These are phyloP conservation scores for Eucalyptus brandiana DNA, from an alignment of 345 rosid genomes.

Conservation along the genomic window DNA sequence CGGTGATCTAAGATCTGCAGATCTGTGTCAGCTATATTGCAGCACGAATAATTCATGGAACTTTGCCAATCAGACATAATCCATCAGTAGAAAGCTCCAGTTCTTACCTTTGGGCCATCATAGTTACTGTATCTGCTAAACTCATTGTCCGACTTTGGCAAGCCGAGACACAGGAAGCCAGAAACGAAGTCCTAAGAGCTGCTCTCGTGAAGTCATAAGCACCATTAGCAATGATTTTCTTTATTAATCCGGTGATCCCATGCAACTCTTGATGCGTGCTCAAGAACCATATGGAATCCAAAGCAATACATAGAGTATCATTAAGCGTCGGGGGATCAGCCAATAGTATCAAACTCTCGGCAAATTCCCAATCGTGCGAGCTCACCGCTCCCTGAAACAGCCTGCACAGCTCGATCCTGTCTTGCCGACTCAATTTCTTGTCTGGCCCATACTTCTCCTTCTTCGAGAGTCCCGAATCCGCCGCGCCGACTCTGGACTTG, in stretches of 20 bases:
- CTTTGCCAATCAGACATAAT: background rate
- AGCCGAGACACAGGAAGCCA: conserved; percentile 94
- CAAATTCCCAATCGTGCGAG: conserved; percentile 83
- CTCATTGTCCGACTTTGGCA: conserved; percentile 80
- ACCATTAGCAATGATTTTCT: conserved; percentile 64
- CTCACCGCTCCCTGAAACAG: conserved; percentile 74
- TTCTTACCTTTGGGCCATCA: conserved; percentile 87
- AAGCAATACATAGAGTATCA: conserved; percentile 76
- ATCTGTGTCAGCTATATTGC: background rate
- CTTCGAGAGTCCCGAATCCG: conserved; percentile 23
- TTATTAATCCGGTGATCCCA: conserved; percentile 67
- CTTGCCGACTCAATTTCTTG: conserved; percentile 61
- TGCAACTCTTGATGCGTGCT: conserved; percentile 48
- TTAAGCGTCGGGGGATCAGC: conserved; percentile 84
- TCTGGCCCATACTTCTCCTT: conserved; percentile 32
- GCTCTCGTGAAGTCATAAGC: conserved; percentile 97
- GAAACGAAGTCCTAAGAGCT: conserved; percentile 88
- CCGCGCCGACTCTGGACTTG: conserved; percentile 8
- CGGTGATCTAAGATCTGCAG: background rate
- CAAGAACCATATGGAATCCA: conserved; percentile 93
- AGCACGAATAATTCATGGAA: background rate
- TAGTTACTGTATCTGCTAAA: conserved; percentile 77
- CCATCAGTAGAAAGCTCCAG: background rate
- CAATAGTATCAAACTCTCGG: conserved; percentile 52
- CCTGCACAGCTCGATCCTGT: conserved; percentile 68